Evolutionary conservation across 2,329 filamentous ascomycete genomes (phyloP).

Genomic region (Fusarium hainanense): DNA sequence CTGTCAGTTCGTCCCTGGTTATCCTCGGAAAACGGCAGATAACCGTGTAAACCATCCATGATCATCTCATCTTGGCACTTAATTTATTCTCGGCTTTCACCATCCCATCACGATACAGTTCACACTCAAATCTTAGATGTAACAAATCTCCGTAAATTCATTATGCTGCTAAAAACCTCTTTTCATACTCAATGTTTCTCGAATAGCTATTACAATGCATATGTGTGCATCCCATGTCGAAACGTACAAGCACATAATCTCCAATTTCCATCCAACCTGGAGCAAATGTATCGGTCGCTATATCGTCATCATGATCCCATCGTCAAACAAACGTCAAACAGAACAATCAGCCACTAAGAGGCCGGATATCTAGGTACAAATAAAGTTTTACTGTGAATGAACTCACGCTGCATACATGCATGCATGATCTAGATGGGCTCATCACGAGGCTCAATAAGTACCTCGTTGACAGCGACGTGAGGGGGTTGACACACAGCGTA

Average conservation of each 20-base stretch:
- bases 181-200: conserved; percentile 2
- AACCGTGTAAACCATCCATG: neutral
- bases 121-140: neutral
- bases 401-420: conserved; percentile 1
- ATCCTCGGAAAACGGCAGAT: conserved; percentile 12
- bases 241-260: conserved; percentile 29
- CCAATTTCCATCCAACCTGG: conserved; percentile 31
- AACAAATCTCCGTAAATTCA: conserved; percentile 21
- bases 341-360: conserved; percentile 19
- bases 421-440: conserved; percentile 69
- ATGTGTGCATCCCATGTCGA: conserved; percentile 36
- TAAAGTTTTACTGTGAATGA: neutral
- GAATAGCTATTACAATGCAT: conserved; percentile 24
- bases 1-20: conserved; percentile 9
- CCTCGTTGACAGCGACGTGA: conserved; percentile 83
- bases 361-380: conserved; percentile 31
- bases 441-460: conserved; percentile 81
- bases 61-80: neutral
- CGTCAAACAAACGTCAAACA: conserved; percentile 19
- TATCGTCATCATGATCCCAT: conserved; percentile 37
- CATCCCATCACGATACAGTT: neutral
- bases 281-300: conserved; percentile 35
- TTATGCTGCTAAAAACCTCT: neutral
- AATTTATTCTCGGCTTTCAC: neutral
- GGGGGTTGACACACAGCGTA: conserved; percentile 79